Conservation (phyloP, 2,329 filamentous ascomycete species). For the Metarhizium sp. region DNA sequence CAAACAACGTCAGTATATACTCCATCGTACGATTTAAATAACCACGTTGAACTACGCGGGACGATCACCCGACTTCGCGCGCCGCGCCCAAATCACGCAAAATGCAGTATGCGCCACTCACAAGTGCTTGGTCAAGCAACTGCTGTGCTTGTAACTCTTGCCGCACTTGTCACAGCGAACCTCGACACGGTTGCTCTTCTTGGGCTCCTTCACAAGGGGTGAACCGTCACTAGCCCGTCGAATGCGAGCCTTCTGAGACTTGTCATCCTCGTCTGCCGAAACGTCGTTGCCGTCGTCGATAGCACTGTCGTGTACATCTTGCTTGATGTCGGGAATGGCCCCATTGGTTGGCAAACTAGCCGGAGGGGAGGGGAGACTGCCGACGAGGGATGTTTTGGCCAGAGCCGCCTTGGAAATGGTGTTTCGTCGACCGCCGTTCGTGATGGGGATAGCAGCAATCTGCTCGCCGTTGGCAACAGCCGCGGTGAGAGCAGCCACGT, state of each 20-base stretch:
- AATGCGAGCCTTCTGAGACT: slow-evolving; percentile 39
- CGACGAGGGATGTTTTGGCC: slow-evolving; percentile 25
- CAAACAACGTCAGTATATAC: neutral
- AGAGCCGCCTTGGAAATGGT: slow-evolving; percentile 53
- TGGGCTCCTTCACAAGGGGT: slow-evolving; percentile 70
- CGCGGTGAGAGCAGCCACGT: slow-evolving; percentile 66
- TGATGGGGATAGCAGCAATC: slow-evolving; percentile 46
- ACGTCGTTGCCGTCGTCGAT: slow-evolving; percentile 58
- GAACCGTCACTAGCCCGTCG: slow-evolving; percentile 78
- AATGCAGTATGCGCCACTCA: slow-evolving; percentile 63
- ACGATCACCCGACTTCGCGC: neutral
- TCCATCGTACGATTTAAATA: neutral
- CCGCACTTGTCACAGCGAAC: slow-evolving; percentile 96
- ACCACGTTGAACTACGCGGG: neutral
- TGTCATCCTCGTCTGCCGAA: slow-evolving; percentile 44
- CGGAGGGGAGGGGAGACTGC: slow-evolving; percentile 53
- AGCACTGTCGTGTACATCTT: slow-evolving; percentile 47
- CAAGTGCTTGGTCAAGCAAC: slow-evolving; percentile 99
- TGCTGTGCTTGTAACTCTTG: slow-evolving; percentile 99
- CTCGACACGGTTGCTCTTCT: slow-evolving; percentile 74
- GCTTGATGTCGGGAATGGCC: slow-evolving; percentile 39
- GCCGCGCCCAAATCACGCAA: slow-evolving; percentile 15
- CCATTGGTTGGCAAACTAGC: slow-evolving; percentile 57
- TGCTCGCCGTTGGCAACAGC: slow-evolving; percentile 60
- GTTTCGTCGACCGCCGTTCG: slow-evolving; percentile 52